Base-by-base conservation (phyloP, 805 yeast species). In the Candida awuae region DNA sequence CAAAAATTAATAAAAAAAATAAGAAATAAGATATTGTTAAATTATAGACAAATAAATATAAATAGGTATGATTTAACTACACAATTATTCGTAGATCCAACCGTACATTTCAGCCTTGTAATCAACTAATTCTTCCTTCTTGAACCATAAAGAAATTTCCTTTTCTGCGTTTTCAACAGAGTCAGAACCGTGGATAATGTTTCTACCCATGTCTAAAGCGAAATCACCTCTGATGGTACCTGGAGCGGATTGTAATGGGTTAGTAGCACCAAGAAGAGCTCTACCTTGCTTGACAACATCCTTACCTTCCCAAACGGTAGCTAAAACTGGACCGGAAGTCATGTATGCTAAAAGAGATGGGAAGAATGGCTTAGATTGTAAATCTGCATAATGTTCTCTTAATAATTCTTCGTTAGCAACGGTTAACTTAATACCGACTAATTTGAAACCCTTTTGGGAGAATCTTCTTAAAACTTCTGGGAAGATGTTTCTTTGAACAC, bases 251-350 rank as follows among this genome's bases (percentile, higher is more conserved):
- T 77, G 80, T 65, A 82, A 75, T 65, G 99, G 98, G 84, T 92
- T 90, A 69, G 98, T 92, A 57, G 98, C 97, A 72, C 99, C 99
- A 61, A 92, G 80, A 66, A 92, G 80, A 59, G 75, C 80, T 74
- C 99, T 84, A 67, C 98, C 98, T 69, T 85, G 95, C 75, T 90
- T 88, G 68, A 92, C 98, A 66, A 80, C 98, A 63, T 92, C 97
- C 76, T 88, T 92, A 71, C 99, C 99, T 73, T 92, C 97, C 99
- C 99, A 92, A 58, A 88, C 97, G 66, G 96, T 92, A 58, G 98
- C 98, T 59, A 90, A 79, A 56, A 92, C 83, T 65, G 99, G 99
- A 58, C 99, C 99, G 53, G 96, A 86, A 65, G 76, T 73, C 99
- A 92, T 94, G 85, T 88, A 88, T 52, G 86, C 74, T 63, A 85